These are phyloP conservation scores for Thuidium tamariscinum DNA, from an alignment of 225 moss, liverwort and hornwort species.

Conservation along the genomic window DNA sequence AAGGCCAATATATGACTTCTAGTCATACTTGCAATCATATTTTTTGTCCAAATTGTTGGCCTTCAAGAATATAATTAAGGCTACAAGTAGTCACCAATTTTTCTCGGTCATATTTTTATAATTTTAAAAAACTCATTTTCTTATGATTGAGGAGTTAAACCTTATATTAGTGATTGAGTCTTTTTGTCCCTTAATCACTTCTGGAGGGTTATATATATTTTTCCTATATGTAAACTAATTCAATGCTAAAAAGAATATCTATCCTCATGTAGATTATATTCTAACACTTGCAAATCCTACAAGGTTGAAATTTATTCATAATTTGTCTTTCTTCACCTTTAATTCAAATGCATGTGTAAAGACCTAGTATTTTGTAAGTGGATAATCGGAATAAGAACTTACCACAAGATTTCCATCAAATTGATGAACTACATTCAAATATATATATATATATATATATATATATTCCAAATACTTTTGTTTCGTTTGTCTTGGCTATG, in stretches of 20 bases:
- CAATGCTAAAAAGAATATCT: neutral
- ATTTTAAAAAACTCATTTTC: too few relatives aligned
- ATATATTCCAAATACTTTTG: too few relatives aligned
- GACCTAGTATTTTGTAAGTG: accelerated
- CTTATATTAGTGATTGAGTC: neutral
- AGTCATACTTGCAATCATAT: too few relatives aligned
- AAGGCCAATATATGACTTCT: too few relatives aligned
- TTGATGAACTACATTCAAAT: neutral
- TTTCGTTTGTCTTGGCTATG: accelerated
- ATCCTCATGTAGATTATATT: neutral
- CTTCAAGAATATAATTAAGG: too few relatives aligned
- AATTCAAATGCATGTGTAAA: neutral
- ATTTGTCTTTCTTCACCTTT: neutral
- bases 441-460: neutral
- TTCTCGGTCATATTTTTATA: too few relatives aligned
- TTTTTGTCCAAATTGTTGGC: too few relatives aligned
- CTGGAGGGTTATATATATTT: accelerated
- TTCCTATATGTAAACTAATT: neutral
- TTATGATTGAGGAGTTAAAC: too few relatives aligned
- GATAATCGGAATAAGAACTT: neutral
- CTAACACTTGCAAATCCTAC: neutral
- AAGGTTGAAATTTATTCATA: neutral
- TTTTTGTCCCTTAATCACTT: neutral
- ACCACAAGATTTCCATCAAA: neutral
- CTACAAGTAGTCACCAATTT: too few relatives aligned